Percentiles rank a stretch among this genome's conserved stretches.
phyloP scores from a whole-genome alignment of 1,284 basidiomycete species.

The Marasmius fiardii region DNA sequence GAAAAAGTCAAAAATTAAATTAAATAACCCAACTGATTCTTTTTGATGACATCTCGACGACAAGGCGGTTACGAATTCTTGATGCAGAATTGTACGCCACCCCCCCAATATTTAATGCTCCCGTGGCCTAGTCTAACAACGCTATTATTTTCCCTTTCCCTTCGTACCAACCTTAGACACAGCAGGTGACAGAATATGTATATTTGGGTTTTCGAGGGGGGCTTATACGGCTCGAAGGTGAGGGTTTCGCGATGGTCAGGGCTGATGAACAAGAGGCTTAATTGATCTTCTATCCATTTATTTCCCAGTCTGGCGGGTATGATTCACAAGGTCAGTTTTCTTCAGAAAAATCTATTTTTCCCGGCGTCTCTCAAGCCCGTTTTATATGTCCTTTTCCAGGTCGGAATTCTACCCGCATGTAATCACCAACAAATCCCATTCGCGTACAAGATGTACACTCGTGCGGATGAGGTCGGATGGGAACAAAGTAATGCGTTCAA shows the following conservation, averaged over 20 bases:
- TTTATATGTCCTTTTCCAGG: conserved; percentile 20
- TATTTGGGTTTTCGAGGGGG: conserved; percentile 60
- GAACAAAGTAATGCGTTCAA: conserved; percentile 52
- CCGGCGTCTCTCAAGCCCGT: conserved; percentile 14
- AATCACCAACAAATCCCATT: conserved; percentile 46
- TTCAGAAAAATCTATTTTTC: too few species aligned
- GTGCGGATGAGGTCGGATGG: conserved; percentile 40
- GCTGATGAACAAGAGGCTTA: background rate
- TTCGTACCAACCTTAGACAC: conserved; percentile 22
- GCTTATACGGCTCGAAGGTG: conserved; percentile 46
- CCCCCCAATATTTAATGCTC: background rate
- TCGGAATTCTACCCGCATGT: conserved; percentile 16
- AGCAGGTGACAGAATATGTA: conserved; percentile 30
- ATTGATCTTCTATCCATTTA: too few species aligned
- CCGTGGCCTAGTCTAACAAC: background rate
- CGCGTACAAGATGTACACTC: conserved; percentile 54
- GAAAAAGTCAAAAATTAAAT: background rate
- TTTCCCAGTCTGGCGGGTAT: conserved; percentile 38
- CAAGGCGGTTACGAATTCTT: conserved; percentile 48
- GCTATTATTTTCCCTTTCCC: background rate
- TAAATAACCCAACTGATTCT: conserved; percentile 3
- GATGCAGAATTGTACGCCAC: conserved; percentile 42
- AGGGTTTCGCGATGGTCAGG: background rate
- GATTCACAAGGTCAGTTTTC: conserved; percentile 38
- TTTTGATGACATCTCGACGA: background rate